Evolutionary conservation across 768 basidiomycete species (phyloP).

Genomic region (Mycena galopus): DNA sequence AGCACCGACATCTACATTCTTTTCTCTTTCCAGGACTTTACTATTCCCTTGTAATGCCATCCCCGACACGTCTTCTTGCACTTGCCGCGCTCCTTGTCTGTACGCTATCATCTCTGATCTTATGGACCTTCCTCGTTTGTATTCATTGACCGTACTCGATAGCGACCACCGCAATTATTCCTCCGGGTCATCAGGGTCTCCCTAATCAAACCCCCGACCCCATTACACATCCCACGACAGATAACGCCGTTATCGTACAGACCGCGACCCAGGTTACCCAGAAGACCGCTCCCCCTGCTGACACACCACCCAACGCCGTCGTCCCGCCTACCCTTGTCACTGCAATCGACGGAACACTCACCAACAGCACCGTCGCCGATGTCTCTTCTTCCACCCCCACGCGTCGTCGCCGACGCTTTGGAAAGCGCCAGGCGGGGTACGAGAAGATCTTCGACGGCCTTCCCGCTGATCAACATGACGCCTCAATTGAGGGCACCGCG

Average conservation of each 20-base stretch:
- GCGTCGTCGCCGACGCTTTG: neutral
- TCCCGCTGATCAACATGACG: conserved; percentile 39
- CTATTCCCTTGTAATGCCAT: conserved; percentile 20
- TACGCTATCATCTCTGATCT: neutral
- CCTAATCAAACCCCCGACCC: conserved; percentile 35
- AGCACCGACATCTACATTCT: neutral
- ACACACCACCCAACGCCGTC: conserved; percentile 23
- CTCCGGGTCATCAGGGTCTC: conserved; percentile 41
- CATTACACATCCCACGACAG: conserved; percentile 28
- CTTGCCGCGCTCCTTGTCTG: conserved; percentile 25
- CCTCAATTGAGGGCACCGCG: conserved; percentile 61
- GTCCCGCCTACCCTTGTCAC: conserved; percentile 51
- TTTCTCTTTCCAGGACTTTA: neutral
- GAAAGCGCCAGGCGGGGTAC: conserved; percentile 8
- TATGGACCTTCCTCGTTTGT: neutral
- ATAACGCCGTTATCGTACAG: conserved; percentile 22
- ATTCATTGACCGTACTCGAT: conserved; percentile 2
- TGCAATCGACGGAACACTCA: conserved; percentile 58
- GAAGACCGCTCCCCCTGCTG: conserved; percentile 20
- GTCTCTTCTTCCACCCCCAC: neutral
- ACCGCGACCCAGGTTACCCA: conserved; percentile 29
- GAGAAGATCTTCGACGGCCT: conserved; percentile 7
- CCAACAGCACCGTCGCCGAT: conserved; percentile 36
- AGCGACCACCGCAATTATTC: conserved; percentile 40
- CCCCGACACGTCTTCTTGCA: conserved; percentile 20